These are phyloP conservation scores for Xylariaceae sp. DNA, from an alignment of 2,329 filamentous ascomycete genomes.

Conservation along the genomic window DNA sequence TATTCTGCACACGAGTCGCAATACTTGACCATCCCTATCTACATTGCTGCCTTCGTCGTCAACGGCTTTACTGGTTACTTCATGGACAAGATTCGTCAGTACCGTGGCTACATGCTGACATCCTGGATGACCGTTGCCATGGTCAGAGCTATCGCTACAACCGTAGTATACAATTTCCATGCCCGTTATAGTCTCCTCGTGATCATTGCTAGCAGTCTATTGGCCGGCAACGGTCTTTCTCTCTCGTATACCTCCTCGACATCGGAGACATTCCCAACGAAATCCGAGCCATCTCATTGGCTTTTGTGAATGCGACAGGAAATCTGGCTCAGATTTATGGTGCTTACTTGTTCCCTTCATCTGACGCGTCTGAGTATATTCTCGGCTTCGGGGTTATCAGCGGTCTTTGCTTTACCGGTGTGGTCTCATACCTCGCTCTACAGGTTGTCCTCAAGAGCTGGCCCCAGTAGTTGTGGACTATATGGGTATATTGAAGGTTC, in stretches of 20 bases:
- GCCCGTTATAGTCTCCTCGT: constrained; percentile 53
- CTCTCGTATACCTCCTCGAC: constrained; percentile 50
- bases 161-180: constrained; percentile 45
- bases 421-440: constrained; percentile 4
- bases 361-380: constrained; percentile 21
- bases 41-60: constrained; percentile 48
- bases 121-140: constrained; percentile 42
- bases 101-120: constrained; percentile 46
- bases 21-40: constrained; percentile 49
- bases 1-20: constrained; percentile 44
- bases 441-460: not conserved
- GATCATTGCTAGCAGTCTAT: constrained; percentile 52
- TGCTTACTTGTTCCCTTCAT: constrained; percentile 29
- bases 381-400: constrained; percentile 24
- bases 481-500: not conserved
- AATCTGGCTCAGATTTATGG: constrained; percentile 55
- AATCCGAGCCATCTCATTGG: constrained; percentile 48
- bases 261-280: constrained; percentile 45
- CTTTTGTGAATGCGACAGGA: constrained; percentile 50
- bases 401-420: constrained; percentile 24
- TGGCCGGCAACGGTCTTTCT: constrained; percentile 48
- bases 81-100: constrained; percentile 41
- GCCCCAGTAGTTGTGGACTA: not conserved
- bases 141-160: constrained; percentile 37
- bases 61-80: constrained; percentile 44